Conservation (phyloP, 208 protist species). For the Leishmania martiniquensis region DNA sequence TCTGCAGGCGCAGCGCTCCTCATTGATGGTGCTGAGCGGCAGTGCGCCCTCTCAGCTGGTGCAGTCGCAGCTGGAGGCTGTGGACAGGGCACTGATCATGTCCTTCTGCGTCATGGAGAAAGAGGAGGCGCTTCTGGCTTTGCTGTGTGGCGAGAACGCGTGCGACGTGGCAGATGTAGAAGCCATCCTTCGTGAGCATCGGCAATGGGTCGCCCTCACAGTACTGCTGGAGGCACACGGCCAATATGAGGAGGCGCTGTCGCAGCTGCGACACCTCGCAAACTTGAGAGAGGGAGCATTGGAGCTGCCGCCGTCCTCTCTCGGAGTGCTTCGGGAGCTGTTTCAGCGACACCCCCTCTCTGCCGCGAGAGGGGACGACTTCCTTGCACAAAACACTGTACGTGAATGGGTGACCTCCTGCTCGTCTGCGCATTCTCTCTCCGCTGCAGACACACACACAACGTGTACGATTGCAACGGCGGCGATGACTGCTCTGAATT, state of each 20-base stretch:
- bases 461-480: background rate
- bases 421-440: background rate
- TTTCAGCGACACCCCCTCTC: background rate
- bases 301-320: background rate
- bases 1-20: constrained; percentile 20
- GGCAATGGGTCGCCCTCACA: constrained; percentile 59
- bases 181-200: constrained; percentile 36
- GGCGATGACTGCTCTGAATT: constrained; percentile 15
- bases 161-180: constrained; percentile 39
- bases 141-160: constrained; percentile 43
- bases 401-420: background rate
- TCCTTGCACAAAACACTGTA: constrained; percentile 15
- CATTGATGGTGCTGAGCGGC: constrained; percentile 11
- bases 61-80: background rate
- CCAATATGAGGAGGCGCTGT: constrained; percentile 26
- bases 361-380: constrained; percentile 4
- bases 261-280: constrained; percentile 26
- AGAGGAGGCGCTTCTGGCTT: constrained; percentile 53
- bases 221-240: constrained; percentile 34
- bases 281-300: background rate
- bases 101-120: constrained; percentile 2
- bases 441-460: background rate
- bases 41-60: background rate
- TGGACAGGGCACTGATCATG: constrained; percentile 12
- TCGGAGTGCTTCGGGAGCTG: constrained; percentile 6